Conservation (phyloP, 129 eudicot genomes). For the Helichrysum umbraculigerum region DNA sequence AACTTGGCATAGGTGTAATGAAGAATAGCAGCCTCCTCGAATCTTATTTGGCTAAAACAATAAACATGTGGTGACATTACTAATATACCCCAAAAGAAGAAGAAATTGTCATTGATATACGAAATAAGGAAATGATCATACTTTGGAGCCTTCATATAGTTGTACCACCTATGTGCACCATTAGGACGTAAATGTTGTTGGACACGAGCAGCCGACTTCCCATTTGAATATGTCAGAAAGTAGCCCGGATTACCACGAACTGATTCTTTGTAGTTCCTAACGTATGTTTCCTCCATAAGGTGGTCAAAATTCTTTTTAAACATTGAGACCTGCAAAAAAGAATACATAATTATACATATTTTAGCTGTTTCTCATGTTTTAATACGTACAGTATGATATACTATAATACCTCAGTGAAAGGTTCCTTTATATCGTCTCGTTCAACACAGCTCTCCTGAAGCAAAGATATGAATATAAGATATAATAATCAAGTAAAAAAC, state of each 20-base stretch:
- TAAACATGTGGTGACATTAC: constrained; percentile 12
- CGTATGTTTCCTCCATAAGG: constrained; percentile 55
- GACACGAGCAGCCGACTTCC: constrained; percentile 67
- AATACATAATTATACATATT: neutral
- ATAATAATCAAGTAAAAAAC: neutral
- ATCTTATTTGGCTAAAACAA: constrained; percentile 48
- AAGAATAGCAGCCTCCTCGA: constrained; percentile 70
- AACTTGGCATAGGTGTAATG: constrained; percentile 72
- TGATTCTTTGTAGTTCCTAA: constrained; percentile 58
- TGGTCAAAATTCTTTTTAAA: constrained; percentile 81
- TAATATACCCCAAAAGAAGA: neutral
- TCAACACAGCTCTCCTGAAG: constrained; percentile 83
- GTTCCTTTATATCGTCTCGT: constrained; percentile 66
- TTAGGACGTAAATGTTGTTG: constrained; percentile 74
- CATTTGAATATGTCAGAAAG: constrained; percentile 75
- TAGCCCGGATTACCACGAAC: constrained; percentile 64
- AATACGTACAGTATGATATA: neutral
- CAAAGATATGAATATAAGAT: neutral
- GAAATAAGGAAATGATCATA: constrained; percentile 27
- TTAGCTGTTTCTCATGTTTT: neutral
- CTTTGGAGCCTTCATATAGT: constrained; percentile 71
- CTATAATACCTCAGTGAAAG: constrained; percentile 62
- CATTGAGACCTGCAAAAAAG: constrained; percentile 50
- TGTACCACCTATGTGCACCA: constrained; percentile 80
- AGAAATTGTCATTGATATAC: neutral